Base-by-base conservation (phyloP, 805 yeast species). In the Lipomyces mesembrius region DNA sequence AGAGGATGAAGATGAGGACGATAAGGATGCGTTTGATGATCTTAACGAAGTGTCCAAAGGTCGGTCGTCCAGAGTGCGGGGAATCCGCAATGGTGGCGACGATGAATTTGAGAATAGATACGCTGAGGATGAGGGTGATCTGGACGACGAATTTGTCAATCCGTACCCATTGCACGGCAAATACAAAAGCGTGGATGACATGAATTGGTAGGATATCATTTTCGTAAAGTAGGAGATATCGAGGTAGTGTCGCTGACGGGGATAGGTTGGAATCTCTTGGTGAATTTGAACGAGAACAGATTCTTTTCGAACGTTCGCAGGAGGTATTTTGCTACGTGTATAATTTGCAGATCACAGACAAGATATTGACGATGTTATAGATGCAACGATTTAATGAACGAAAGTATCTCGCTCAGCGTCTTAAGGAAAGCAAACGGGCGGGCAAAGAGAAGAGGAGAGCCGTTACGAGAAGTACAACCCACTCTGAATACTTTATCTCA, bases 151-250 rank as follows among this genome's bases (percentile, higher is more conserved):
- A 61, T 72, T 73, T 39, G 77, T 74, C 57, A 88, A 89, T 74
- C 99, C 98, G 9, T 95, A 93, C 76, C 99, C 99, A 1, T 79
- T 94, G 62, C 97, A 92, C 75, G 97, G 97, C 7, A 92, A 91
- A 75, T 95, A 88, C 81, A 90, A 88, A 74, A 89, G 92, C 77
- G 97, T 87, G 62, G 83, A 81, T 8, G 99, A 95, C 78, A 84
- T 91, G 67, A 86, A 80, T 1, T 78, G 70, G 73, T 69, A 22
- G 9, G 69, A 22, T 59, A 22, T 52, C 22, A 29, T 11, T 14
- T 14, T 22, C 29, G 17, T 22, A 5, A 22, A n/a, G 25, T 39
- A 17, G 2, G 37, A 52, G 54, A 20, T 43, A 14, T 25, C 7
- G 51, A 29, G 29, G 17, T 14, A 43, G 49, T 17, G 20, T 22